Evolutionary conservation across 768 basidiomycete species (phyloP), one percentile per base, ranked within the genome.

Genomic region (Fomitopsis serialis): DNA sequence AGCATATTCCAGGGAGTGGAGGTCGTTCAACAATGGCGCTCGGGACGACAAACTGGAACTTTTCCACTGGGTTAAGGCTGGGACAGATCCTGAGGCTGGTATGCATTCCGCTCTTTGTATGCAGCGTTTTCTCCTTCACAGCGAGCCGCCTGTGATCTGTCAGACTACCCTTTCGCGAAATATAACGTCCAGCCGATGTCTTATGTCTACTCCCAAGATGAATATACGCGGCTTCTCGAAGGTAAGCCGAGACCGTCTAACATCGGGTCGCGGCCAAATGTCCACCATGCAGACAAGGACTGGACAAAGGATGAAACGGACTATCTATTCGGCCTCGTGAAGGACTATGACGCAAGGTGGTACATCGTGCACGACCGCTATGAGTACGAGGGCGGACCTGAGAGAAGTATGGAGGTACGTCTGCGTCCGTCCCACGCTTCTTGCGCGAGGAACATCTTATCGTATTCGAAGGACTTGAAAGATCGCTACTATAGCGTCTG

Each of bases 271-370:
- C 35, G n/a, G 32, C 23, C 40, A 40, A 25, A 54, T 17, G 21
- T 48, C 48, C 21, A 24, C 11, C 29, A 32, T 32, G 13, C 51
- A 86, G 96, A 95, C 61, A 73, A 72, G 10, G 86, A 87, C 55
- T 98, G 97, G 97, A 80, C 89, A 6, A 88, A 87, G 61, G 91
- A 93, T 59, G 94, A 98, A 69, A 98, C 97, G 0, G 89, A 92
- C 65, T 92, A 98, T 64, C 78, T 99, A 1, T 96, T 98, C 69
- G 72, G 72, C 2, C 68, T 96, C 9, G 84, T 88, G 9, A 77
- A 79, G 47, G 84, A 89, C 48, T 98, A 89, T 59, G 95, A 98
- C 67, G 74, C 82, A 11, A 80, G 96, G 42, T 98, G 95, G 81
- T 87, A 90, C 65, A 78, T 98, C 58, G 82, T 95, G 12, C 76